These are phyloP conservation scores for Tylopilus plumbeoviolaceoides DNA, from an alignment of 768 basidiomycete genomes.

Conservation along the genomic window DNA sequence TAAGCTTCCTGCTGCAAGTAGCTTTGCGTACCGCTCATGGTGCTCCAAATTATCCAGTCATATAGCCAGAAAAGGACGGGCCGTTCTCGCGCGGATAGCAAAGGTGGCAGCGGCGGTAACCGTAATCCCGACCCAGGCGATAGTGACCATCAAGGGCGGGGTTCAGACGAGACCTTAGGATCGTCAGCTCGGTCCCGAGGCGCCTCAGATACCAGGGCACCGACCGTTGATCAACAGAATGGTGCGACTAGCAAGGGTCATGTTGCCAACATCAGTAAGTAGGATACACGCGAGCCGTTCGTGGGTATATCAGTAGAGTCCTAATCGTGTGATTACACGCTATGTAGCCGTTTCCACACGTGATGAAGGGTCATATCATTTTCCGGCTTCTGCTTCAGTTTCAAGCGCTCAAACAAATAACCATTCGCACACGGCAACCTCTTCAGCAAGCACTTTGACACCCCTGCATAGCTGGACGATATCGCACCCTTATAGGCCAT, in stretches of 20 bases:
- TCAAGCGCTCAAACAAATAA: conserved; percentile 13
- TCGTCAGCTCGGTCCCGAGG: conserved; percentile 49
- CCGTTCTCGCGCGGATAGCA: conserved; percentile 48
- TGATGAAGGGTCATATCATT: conserved; percentile 17
- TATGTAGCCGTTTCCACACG: conserved; percentile 20
- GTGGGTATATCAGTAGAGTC: conserved; percentile 23
- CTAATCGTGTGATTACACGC: conserved; percentile 21
- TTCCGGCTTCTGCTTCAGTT: conserved; percentile 6
- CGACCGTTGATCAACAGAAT: conserved; percentile 29
- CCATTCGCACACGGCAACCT: conserved; percentile 22
- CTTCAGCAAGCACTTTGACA: conserved; percentile 24
- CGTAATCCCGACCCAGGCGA: conserved; percentile 34
- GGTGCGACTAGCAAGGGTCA: conserved; percentile 18
- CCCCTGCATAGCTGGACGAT: conserved; percentile 18
- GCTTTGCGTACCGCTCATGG: conserved; percentile 13
- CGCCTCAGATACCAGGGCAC: conserved; percentile 61
- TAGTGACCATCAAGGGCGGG: conserved; percentile 34
- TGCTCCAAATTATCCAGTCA: conserved; percentile 41
- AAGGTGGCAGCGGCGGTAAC: conserved; percentile 41
- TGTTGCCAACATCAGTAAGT: conserved; percentile 27
- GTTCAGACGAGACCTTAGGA: conserved; percentile 31
- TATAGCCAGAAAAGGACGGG: conserved; percentile 70
- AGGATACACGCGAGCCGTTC: conserved; percentile 9
- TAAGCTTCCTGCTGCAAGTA: conserved; percentile 30
- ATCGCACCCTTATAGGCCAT: conserved; percentile 30